Conservation (phyloP, 306 rosid genomes). For the Spatholobus suberectus region DNA sequence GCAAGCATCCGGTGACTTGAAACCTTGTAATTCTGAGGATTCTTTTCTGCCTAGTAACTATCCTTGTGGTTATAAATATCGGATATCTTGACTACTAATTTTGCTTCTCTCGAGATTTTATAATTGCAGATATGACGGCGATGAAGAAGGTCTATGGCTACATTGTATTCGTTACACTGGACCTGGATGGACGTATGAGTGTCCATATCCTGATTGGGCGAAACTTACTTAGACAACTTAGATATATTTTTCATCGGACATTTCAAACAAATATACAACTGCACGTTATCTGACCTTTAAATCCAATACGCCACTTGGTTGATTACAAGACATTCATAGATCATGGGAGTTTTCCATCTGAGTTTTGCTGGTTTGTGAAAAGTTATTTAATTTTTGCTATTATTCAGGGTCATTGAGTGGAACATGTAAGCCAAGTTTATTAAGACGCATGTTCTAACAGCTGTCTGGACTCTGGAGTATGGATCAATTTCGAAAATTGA, state of each 20-base stretch:
- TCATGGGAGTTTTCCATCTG: not conserved
- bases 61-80: conserved; percentile 19
- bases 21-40: conserved; percentile 1
- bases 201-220: conserved; percentile 90
- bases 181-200: conserved; percentile 84
- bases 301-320: not conserved
- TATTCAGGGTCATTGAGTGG: not conserved
- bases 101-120: conserved; percentile 5
- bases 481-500: conserved; percentile 28
- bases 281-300: not conserved
- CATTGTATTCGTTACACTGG: conserved; percentile 79
- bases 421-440: conserved; percentile 28
- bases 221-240: conserved; percentile 44
- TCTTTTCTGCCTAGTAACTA: not conserved
- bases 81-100: not conserved
- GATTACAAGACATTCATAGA: not conserved
- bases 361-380: not conserved
- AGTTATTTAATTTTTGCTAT: not conserved
- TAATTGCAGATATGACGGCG: conserved; percentile 63
- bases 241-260: not conserved
- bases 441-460: conserved; percentile 9
- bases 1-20: conserved; percentile 22
- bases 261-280: not conserved
- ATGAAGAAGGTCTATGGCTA: conserved; percentile 84
- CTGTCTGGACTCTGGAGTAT: not conserved